Base-by-base conservation (phyloP, 495 filamentous ascomycete species). In the Glonium stellatum region DNA sequence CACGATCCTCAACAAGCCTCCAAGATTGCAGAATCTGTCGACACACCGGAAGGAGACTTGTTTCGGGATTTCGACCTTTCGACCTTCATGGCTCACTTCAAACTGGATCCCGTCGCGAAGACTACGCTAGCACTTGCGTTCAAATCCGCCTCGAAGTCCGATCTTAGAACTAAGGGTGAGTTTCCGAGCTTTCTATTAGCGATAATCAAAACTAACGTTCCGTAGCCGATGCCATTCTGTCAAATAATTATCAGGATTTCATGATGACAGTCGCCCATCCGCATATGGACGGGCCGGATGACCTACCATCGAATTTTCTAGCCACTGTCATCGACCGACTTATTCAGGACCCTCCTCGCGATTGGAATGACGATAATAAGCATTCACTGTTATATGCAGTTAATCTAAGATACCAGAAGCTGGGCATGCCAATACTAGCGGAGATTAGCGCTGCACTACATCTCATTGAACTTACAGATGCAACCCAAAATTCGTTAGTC, bases 1-100 rank as follows among this genome's bases (percentile, higher is more conserved):
- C 82, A 81, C 60, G 92, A 92, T 69, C 82, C 83, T 57, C 80
- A 86, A 57, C 90, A 95, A 71, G 88, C 90, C 18, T 80, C 87
- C 59, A 92, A 88, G 68, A 95, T 99, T 64, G 91, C 92, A 56
- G 90, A 97, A 70, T 88, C 90, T 15, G 87, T 99, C 62, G 91
- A 96, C 70, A 83, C 84, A 0, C 85, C 85, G 18, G 86, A 89
- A 54, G 90, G 90, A 58, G 90, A 97, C 64, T 83, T 96, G 27
- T 96, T 96, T 73, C 85, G 87, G 46, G 91, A 97, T 68, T 96
- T 97, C 64, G 92, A 97, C 68, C 79, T 97, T 11, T 87, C 89
- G 4, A 88, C 85, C 4, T 97, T 99, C 66, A 81, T 96, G 78
- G 87, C 91, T 54, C 90, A 96, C 69, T 97, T 97, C 77, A 87